Base-by-base conservation (phyloP, 2,329 filamentous ascomycete species). In the Cryphonectria radicalis region DNA sequence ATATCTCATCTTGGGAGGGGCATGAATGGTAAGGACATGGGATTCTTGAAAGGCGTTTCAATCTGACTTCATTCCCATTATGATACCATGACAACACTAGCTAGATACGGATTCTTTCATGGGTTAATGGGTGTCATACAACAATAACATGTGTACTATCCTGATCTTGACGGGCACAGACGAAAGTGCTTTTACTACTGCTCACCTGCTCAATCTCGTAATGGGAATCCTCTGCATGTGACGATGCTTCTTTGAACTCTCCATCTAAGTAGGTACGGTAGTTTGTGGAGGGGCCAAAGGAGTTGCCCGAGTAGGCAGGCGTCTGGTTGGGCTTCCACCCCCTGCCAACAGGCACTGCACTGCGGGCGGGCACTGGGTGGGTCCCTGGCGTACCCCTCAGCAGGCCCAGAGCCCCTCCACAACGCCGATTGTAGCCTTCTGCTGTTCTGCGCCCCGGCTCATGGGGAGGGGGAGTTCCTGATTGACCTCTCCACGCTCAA, bases 61-160 rank as follows among this genome's bases (percentile, higher is more conserved):
- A 32, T 64, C 50, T 68, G 43, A 64, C 57, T 57, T 50, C 25
- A 11, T n/a, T 43, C 22, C 40, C 53, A 70, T 57, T 67, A 70
- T 55, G 69, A 70, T 70, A 70, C 69, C 69, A 70, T 50, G 37
- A 68, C 35, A 25, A n/a, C 59, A 40, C 40, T 28, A 62, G 19
- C 53, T 40, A 66, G 19, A 28, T 50, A 53, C 40, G 17, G 50
- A 70, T 42, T n/a, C 35, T 37, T 11, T 25, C 40, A 62, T 62
- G 32, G 59, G 35, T 14, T 35, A 6, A 40, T 22, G 4, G 32
- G 19, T n/a, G 17, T n/a, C 59, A 10, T 40, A 8, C 11, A 40
- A 22, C 35, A 40, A 40, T 62, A 25, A 10, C 59, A 62, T 22
- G 6, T 40, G n/a, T 32, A 25, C 32, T 40, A 5, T 10, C 35